These are phyloP conservation scores for Bruguiera gymnorhiza DNA, from an alignment of 345 rosid genomes.

Conservation along the genomic window DNA sequence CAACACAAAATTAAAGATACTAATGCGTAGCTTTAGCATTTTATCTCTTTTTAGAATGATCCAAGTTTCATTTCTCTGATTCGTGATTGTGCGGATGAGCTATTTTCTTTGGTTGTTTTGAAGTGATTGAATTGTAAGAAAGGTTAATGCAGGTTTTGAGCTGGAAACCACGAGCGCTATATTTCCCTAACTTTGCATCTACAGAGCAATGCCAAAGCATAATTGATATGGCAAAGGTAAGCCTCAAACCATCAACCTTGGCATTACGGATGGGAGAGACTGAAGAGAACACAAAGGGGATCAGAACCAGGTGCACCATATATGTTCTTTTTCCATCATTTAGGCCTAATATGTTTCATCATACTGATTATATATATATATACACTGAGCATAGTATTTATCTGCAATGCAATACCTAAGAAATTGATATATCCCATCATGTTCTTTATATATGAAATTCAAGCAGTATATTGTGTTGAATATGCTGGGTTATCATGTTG, in stretches of 20 bases:
- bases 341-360: not conserved
- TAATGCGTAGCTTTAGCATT: too few species aligned
- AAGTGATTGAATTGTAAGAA: too few species aligned
- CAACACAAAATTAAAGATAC: too few species aligned
- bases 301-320: constrained; percentile 60
- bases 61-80: too few species aligned
- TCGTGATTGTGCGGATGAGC: not conserved
- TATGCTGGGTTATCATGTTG: not conserved
- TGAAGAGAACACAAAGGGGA: constrained; percentile 34
- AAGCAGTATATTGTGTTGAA: not conserved
- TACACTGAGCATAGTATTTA: too few species aligned
- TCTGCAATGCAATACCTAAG: too few species aligned
- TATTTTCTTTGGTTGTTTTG: not conserved
- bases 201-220: constrained; percentile 55
- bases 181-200: constrained; percentile 56
- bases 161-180: constrained; percentile 63
- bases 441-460: not conserved
- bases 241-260: constrained; percentile 52
- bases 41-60: too few species aligned
- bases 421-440: too few species aligned
- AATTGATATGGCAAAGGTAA: constrained; percentile 41
- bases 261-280: constrained; percentile 60
- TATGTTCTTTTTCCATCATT: not conserved
- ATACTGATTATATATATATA: too few species aligned
- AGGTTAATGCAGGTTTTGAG: constrained; percentile 51